Conservation (phyloP, 2,329 filamentous ascomycete genomes). For the Chaetothyriales sp. region DNA sequence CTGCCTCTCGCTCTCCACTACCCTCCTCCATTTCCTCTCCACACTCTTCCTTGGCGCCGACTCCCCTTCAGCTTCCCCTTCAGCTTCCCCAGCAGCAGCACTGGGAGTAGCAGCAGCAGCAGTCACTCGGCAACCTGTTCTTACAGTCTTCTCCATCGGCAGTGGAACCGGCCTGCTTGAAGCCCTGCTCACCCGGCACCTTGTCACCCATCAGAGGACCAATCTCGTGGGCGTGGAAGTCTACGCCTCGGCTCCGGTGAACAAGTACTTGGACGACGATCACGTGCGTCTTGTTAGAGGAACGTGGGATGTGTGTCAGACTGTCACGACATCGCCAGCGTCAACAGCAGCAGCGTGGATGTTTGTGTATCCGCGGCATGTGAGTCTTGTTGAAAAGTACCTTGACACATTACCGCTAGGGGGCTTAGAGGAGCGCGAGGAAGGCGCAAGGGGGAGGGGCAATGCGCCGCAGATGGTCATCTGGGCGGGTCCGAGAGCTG, state of each 20-base stretch:
- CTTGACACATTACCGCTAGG: conserved; percentile 18
- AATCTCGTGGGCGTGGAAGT: conserved; percentile 38
- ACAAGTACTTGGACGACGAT: conserved; percentile 31
- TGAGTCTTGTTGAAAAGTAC: conserved; percentile 33
- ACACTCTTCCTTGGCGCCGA: not conserved
- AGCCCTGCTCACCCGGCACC: conserved; percentile 24
- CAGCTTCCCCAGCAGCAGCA: not conserved
- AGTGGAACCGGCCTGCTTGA: conserved; percentile 40
- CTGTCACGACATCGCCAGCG: conserved; percentile 20
- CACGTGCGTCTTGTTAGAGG: conserved; percentile 32
- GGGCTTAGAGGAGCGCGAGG: not conserved
- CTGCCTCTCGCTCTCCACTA: conserved; percentile 1
- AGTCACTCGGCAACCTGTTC: not conserved
- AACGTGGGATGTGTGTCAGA: conserved; percentile 30
- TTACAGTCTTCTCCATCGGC: conserved; percentile 32
- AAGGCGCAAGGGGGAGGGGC: not conserved
- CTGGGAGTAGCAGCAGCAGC: not conserved
- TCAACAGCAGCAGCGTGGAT: conserved; percentile 33
- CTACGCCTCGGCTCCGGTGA: conserved; percentile 24
- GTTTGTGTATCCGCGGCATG: conserved; percentile 42
- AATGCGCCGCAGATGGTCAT: not conserved
- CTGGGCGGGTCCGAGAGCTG: not conserved
- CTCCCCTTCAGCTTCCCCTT: not conserved
- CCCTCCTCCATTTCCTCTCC: not conserved
- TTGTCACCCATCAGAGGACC: conserved; percentile 13